Conservation (phyloP, 495 filamentous ascomycete genomes). For the Gamarada debralockiae region DNA sequence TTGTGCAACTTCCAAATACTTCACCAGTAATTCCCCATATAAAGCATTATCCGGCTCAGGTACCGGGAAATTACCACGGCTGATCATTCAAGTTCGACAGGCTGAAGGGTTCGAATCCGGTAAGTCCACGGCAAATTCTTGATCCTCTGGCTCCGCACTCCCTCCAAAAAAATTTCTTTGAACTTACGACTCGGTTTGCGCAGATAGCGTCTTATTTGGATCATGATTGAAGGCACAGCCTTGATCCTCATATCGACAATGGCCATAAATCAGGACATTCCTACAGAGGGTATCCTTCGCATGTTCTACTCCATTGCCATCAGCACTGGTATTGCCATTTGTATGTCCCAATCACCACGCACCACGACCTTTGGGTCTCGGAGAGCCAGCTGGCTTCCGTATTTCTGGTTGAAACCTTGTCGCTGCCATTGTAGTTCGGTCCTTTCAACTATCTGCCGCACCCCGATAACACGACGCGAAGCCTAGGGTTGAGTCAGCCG, state of each 20-base stretch:
- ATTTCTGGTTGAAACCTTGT: slow-evolving; percentile 23
- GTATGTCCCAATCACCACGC: not conserved
- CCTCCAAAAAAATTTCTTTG: too few species aligned
- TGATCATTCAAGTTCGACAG: too few species aligned
- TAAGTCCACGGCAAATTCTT: not conserved
- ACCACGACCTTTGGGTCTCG: slow-evolving; percentile 62
- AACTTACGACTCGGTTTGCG: slow-evolving; percentile 58
- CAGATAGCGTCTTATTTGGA: slow-evolving; percentile 48
- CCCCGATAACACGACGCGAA: slow-evolving; percentile 22
- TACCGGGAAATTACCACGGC: too few species aligned
- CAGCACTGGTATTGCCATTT: not conserved
- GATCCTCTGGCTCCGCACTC: not conserved
- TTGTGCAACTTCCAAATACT: too few species aligned
- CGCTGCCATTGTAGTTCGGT: slow-evolving; percentile 21
- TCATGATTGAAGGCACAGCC: slow-evolving; percentile 90
- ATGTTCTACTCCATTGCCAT: slow-evolving; percentile 42
- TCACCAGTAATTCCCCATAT: too few species aligned
- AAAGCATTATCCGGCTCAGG: too few species aligned
- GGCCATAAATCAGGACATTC: slow-evolving; percentile 91
- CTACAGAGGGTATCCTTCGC: slow-evolving; percentile 87
- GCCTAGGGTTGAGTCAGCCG: slow-evolving; percentile 14
- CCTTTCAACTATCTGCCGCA: slow-evolving; percentile 21
- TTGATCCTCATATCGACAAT: slow-evolving; percentile 88
- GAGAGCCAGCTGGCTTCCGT: slow-evolving; percentile 43
- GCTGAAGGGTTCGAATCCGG: slow-evolving; percentile 4